These are phyloP conservation scores for Cladophialophora chaetospira DNA, from an alignment of 2,329 filamentous ascomycete species.

Conservation along the genomic window DNA sequence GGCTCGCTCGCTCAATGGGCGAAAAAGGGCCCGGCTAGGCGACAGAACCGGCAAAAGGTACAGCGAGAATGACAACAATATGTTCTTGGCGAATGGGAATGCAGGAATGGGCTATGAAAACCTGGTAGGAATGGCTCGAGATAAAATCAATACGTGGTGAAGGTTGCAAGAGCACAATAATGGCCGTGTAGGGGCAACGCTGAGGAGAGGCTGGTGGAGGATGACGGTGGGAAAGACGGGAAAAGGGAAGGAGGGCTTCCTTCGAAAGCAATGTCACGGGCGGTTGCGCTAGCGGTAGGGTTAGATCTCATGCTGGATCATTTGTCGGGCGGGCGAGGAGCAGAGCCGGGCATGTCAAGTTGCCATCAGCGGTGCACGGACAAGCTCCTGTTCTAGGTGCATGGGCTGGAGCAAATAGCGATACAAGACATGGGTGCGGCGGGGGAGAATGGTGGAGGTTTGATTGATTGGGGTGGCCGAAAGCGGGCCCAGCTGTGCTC, in stretches of 20 bases:
- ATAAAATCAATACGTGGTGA: not conserved
- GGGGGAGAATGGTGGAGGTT: not conserved
- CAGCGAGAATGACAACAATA: not conserved
- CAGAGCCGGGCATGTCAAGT: conserved; percentile 13
- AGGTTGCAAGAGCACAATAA: not conserved
- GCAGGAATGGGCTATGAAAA: not conserved
- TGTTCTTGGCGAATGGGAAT: not conserved
- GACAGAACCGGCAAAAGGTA: not conserved
- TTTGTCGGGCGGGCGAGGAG: conserved; percentile 13
- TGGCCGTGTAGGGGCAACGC: not conserved
- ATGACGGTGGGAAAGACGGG: conserved; percentile 13
- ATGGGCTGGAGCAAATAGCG: conserved; percentile 3
- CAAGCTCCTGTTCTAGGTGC: conserved; percentile 11
- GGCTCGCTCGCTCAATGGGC: not conserved
- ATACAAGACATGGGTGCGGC: not conserved
- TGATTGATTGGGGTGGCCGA: conserved; percentile 8
- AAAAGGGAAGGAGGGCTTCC: conserved; percentile 12
- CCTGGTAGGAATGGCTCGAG: not conserved
- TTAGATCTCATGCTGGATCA: conserved; percentile 17
- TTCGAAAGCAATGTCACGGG: conserved; percentile 15
- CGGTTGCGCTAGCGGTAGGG: conserved; percentile 12
- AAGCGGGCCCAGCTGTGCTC: conserved; percentile 12
- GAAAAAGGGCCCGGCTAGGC: not conserved
- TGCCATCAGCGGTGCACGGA: conserved; percentile 10
- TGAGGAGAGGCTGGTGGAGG: conserved; percentile 12